Conservation (phyloP, 2,329 filamentous ascomycete species). For the Colletotrichum cuscutae region DNA sequence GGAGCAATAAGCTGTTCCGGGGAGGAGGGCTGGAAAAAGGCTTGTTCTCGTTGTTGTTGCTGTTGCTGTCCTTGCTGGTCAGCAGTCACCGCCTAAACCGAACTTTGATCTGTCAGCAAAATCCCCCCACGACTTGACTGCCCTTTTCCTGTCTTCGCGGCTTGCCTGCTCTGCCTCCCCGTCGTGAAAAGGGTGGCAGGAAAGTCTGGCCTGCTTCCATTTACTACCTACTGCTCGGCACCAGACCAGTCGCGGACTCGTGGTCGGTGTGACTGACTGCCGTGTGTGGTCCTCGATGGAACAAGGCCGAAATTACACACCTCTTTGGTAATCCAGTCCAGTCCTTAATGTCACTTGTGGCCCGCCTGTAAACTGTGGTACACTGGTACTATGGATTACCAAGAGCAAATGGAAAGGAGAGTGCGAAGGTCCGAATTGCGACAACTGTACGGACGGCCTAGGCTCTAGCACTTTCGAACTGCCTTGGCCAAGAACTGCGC, state of each 20-base stretch:
- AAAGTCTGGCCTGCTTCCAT: not conserved
- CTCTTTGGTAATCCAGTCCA: not conserved
- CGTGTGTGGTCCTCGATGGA: not conserved
- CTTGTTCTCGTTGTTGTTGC: not conserved
- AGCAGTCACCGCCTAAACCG: constrained; percentile 22
- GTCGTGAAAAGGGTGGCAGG: not conserved
- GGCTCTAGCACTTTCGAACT: not conserved
- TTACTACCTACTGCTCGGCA: not conserved
- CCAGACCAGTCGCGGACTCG: not conserved
- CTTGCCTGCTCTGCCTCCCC: not conserved
- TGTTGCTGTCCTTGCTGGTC: too few relatives aligned
- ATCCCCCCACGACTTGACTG: not conserved
- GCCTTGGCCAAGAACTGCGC: not conserved
- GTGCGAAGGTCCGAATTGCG: not conserved
- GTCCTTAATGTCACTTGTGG: not conserved
- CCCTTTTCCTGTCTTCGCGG: not conserved
- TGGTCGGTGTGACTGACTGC: constrained; percentile 15
- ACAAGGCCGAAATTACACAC: not conserved
- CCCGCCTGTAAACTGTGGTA: not conserved
- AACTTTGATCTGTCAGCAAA: constrained; percentile 32
- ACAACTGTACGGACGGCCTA: not conserved
- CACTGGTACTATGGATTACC: not conserved
- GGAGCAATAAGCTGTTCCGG: constrained; percentile 33
- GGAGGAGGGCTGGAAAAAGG: constrained; percentile 26
- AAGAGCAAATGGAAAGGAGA: not conserved